phyloP scores from a whole-genome alignment of 2,329 filamentous ascomycete genomes.

The Fusarium ambrosium region DNA sequence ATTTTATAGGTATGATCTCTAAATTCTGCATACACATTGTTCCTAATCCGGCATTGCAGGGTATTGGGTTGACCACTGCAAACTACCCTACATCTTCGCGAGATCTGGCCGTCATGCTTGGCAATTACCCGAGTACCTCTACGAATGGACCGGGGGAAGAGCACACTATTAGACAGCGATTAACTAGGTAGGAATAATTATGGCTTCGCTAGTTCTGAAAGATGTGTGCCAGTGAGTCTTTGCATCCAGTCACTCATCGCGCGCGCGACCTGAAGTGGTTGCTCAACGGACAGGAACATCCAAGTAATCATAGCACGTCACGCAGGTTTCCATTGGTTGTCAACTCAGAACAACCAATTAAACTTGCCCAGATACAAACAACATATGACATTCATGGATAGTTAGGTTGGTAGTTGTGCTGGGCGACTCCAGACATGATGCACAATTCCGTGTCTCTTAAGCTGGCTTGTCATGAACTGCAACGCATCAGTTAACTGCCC shows the following conservation, averaged over 20 bases:
- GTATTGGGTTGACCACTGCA: background rate
- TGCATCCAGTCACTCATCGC: background rate
- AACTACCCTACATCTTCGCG: background rate
- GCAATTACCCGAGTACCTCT: no score
- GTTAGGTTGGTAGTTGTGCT: background rate
- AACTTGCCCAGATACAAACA: background rate
- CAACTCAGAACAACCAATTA: background rate
- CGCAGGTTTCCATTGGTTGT: background rate
- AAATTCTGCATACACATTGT: no score
- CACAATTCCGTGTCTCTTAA: background rate
- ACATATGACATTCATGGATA: background rate
- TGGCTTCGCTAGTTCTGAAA: background rate
- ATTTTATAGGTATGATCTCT: no score
- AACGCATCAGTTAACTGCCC: background rate
- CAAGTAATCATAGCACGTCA: no score
- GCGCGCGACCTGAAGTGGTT: background rate
- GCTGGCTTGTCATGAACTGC: background rate
- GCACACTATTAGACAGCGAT: background rate
- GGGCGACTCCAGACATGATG: background rate
- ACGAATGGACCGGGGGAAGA: no score
- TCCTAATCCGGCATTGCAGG: background rate
- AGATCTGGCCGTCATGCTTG: background rate
- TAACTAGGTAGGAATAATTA: background rate
- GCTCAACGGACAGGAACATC: background rate
- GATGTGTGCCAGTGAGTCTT: background rate